Conservation (phyloP, 306 rosid species). For the Coriaria nepalensis region DNA sequence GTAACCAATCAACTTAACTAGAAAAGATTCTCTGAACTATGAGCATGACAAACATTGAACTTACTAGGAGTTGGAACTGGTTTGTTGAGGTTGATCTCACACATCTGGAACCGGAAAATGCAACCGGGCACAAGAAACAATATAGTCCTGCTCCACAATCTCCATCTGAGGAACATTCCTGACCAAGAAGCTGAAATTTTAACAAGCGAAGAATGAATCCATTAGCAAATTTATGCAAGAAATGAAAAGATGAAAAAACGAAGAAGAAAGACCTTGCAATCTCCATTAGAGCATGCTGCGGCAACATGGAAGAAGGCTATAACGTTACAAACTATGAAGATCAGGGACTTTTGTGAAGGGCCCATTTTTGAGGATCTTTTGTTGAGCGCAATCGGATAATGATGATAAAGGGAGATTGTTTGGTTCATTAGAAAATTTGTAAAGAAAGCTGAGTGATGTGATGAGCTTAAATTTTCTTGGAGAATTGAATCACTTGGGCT, state of each 20-base stretch:
- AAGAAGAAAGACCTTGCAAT: constrained; percentile 36
- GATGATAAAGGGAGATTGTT: no score
- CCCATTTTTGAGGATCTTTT: constrained; percentile 30
- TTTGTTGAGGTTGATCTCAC: constrained; percentile 52
- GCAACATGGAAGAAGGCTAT: constrained; percentile 17
- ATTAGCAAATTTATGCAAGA: no score
- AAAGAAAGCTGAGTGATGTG: no score
- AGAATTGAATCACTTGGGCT: no score
- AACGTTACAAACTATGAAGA: constrained; percentile 9
- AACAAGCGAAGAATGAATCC: neutral
- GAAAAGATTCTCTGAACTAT: neutral
- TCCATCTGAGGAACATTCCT: constrained; percentile 47
- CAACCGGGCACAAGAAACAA: constrained; percentile 47
- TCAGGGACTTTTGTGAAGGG: constrained; percentile 15
- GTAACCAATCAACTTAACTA: neutral
- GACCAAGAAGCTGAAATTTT: constrained; percentile 30
- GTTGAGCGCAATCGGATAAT: no score
- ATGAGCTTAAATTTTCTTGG: no score
- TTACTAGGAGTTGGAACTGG: constrained; percentile 69
- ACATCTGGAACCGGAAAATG: constrained; percentile 41
- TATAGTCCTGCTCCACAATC: constrained; percentile 50
- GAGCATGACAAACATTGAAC: neutral
- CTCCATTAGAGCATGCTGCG: constrained; percentile 44
- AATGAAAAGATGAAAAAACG: neutral
- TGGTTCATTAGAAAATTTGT: no score